A percentile compares a stretch with the other conserved stretches of the same genome.
These are phyloP conservation scores for Magnolia kwangsiensis DNA, from an alignment of 164 flowering plant species.

Conservation along the genomic window DNA sequence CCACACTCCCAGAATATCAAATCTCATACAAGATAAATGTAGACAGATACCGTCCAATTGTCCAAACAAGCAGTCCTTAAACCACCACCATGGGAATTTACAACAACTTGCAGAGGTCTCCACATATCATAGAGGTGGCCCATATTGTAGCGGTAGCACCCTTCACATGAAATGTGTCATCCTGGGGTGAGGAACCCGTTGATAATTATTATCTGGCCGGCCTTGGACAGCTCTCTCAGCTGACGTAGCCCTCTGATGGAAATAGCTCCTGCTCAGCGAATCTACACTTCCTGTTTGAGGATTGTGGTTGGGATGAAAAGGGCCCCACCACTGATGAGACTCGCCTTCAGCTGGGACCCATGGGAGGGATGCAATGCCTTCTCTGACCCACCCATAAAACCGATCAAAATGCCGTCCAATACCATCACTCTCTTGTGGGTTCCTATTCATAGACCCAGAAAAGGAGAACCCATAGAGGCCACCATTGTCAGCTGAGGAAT, in stretches of 20 bases:
- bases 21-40: slow-evolving; percentile 5
- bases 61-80: slow-evolving; percentile 14
- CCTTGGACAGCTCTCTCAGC: slow-evolving; percentile 11
- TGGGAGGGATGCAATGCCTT: slow-evolving; percentile 17
- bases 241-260: slow-evolving; percentile 1
- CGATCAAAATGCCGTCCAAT: slow-evolving; percentile 12
- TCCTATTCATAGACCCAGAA: slow-evolving; percentile 10
- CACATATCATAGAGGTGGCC: background rate
- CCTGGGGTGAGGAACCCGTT: slow-evolving; percentile 9
- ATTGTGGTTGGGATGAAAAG: slow-evolving; percentile 12
- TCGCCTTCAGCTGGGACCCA: slow-evolving; percentile 16
- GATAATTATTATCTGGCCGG: slow-evolving; percentile 12
- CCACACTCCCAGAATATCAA: background rate
- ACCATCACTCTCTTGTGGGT: slow-evolving; percentile 11
- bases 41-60: slow-evolving; percentile 3
- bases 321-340: slow-evolving; percentile 16
- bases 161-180: slow-evolving; percentile 18
- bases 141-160: background rate
- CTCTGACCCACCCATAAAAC: slow-evolving; percentile 16
- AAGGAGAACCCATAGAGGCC: slow-evolving; percentile 11
- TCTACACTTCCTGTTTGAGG: slow-evolving; percentile 12
- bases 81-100: slow-evolving; percentile 6
- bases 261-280: slow-evolving; percentile 10
- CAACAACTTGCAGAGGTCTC: background rate
- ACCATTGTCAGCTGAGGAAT: slow-evolving; percentile 8